A percentile compares a stretch with the other conserved stretches of the same genome.
phyloP scores from a whole-genome alignment of 2,329 filamentous ascomycete species.

The Fusarium xylarioides region DNA sequence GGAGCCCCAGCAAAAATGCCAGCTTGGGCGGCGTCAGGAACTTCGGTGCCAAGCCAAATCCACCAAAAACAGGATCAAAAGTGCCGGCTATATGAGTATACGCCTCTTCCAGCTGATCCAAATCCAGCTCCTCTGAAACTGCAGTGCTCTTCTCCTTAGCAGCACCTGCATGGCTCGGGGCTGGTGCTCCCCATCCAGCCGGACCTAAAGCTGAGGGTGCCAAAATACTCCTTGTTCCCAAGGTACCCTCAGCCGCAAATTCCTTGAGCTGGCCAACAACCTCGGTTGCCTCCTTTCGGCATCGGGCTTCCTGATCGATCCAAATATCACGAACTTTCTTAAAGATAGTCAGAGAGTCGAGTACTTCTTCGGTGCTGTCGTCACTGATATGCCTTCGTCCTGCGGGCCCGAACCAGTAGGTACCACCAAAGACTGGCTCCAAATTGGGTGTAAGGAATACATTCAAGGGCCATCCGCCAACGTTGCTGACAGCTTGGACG shows the following conservation, averaged over 20 bases:
- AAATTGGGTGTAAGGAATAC: conserved; percentile 95
- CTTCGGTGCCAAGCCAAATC: conserved; percentile 85
- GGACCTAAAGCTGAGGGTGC: conserved; percentile 43
- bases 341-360: conserved; percentile 85
- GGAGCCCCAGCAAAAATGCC: conserved; percentile 80
- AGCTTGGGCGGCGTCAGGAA: conserved; percentile 90
- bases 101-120: conserved; percentile 92
- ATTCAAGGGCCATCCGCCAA: conserved; percentile 93
- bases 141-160: conserved; percentile 36
- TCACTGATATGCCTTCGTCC: conserved; percentile 53
- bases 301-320: conserved; percentile 84
- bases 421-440: conserved; percentile 94
- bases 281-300: conserved; percentile 83
- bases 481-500: conserved; percentile 89
- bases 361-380: conserved; percentile 62
- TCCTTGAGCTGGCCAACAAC: conserved; percentile 83
- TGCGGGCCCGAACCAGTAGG: conserved; percentile 90
- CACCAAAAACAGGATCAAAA: conserved; percentile 82
- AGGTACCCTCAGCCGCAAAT: conserved; percentile 88
- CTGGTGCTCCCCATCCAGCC: conserved; percentile 45
- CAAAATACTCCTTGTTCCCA: conserved; percentile 56
- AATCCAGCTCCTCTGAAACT: conserved; percentile 76
- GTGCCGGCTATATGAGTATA: conserved; percentile 81
- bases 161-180: conserved; percentile 39
- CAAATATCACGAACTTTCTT: conserved; percentile 80